These are phyloP conservation scores for Magnusiomyces paraingens DNA, from an alignment of 1,139 yeast genomes.

Conservation along the genomic window DNA sequence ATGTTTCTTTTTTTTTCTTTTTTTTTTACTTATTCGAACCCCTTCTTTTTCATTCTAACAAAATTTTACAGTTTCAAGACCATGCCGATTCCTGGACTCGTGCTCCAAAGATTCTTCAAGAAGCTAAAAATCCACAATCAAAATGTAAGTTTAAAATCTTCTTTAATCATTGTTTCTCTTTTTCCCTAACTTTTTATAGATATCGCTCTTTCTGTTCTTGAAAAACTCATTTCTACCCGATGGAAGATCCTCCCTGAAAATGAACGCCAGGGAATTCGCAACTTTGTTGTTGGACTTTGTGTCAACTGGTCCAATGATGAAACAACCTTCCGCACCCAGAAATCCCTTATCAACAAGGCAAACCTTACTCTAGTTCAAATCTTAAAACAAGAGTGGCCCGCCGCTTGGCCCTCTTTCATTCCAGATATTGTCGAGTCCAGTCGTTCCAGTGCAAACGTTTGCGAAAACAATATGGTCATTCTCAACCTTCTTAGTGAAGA, in stretches of 20 bases:
- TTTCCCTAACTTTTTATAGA: constrained; percentile 15
- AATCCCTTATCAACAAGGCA: constrained; percentile 84
- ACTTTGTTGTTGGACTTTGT: constrained; percentile 89
- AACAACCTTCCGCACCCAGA: constrained; percentile 62
- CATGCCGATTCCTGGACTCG: constrained; percentile 95
- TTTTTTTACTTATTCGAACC: neutral
- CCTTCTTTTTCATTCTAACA: neutral
- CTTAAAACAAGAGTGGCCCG: constrained; percentile 98
- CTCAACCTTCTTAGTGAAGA: constrained; percentile 87
- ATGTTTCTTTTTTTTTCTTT: constrained; percentile 10
- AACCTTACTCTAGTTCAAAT: constrained; percentile 91
- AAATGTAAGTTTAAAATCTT: constrained; percentile 43
- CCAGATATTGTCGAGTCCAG: constrained; percentile 88
- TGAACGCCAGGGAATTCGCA: constrained; percentile 77
- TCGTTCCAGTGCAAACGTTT: constrained; percentile 80
- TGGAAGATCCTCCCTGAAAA: constrained; percentile 91
- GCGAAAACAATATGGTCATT: constrained; percentile 95
- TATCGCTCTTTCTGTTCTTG: constrained; percentile 84
- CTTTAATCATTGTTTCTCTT: neutral
- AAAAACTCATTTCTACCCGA: constrained; percentile 79
- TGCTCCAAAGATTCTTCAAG: constrained; percentile 82
- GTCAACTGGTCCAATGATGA: constrained; percentile 87
- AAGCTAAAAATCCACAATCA: constrained; percentile 72
- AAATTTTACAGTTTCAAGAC: constrained; percentile 57
- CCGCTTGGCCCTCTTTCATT: constrained; percentile 94